Evolutionary conservation across 1,284 basidiomycete genomes (phyloP).

Genomic region (Tylopilus sp.): DNA sequence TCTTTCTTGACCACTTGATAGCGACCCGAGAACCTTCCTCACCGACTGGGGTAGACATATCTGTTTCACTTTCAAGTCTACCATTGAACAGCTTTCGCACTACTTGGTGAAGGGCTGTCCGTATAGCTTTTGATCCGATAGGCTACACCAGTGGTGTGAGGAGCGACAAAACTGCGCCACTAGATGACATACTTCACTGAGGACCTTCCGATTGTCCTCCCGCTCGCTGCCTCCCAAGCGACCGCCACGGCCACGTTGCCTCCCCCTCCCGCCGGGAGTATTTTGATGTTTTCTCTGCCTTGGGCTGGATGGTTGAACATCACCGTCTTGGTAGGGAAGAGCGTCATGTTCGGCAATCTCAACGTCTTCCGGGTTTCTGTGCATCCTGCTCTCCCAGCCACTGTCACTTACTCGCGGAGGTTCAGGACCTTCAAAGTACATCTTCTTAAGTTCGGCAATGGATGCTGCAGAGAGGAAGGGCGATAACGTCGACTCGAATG

Average conservation of each 20-base stretch:
- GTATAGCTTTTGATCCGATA: constrained; percentile 75
- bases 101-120: constrained; percentile 79
- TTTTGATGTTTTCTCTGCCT: constrained; percentile 44
- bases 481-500: constrained; percentile 53
- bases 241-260: constrained; percentile 40
- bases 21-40: constrained; percentile 68
- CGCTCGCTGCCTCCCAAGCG: constrained; percentile 35
- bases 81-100: constrained; percentile 81
- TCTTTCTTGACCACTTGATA: constrained; percentile 67
- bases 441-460: constrained; percentile 61
- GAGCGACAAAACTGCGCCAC: constrained; percentile 12
- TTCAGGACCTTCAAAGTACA: constrained; percentile 75
- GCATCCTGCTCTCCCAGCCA: constrained; percentile 58
- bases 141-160: constrained; percentile 49
- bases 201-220: constrained; percentile 70
- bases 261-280: constrained; percentile 44
- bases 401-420: constrained; percentile 62
- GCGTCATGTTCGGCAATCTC: constrained; percentile 15
- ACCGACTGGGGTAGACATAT: constrained; percentile 44
- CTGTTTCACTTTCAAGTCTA: constrained; percentile 80
- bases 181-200: constrained; percentile 66
- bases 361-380: constrained; percentile 34
- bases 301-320: constrained; percentile 23
- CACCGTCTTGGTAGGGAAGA: constrained; percentile 26
- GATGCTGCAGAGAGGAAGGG: constrained; percentile 61